phyloP scores from a whole-genome alignment of 2,329 filamentous ascomycete species.

The Alternaria incomplexa region DNA sequence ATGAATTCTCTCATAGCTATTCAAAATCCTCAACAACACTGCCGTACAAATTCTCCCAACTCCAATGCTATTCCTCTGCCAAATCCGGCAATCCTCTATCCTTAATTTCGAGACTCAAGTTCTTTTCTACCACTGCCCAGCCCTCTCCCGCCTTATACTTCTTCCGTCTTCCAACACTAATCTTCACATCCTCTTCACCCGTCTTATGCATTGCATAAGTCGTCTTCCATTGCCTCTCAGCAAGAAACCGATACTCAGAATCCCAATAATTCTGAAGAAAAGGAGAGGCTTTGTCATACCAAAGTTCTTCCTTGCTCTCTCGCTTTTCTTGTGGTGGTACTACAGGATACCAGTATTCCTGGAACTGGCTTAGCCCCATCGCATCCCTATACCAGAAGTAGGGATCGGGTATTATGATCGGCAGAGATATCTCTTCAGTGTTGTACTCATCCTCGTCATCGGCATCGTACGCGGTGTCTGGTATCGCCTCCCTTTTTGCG shows the following conservation, averaged over 20 bases:
- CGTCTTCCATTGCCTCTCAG: neutral
- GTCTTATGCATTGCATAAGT: neutral
- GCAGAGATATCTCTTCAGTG: neutral
- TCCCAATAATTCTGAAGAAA: neutral
- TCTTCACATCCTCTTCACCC: neutral
- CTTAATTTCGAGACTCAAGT: neutral
- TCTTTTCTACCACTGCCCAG: neutral
- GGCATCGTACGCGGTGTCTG: neutral
- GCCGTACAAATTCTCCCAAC: neutral
- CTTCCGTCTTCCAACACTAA: neutral
- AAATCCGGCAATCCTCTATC: neutral
- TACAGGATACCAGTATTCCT: neutral
- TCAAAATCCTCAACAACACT: neutral
- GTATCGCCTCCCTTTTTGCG: neutral
- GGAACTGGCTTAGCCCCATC: too few relatives aligned
- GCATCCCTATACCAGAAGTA: neutral
- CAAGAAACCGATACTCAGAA: fast-evolving
- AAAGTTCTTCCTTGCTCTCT: neutral
- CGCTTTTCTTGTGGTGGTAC: neutral
- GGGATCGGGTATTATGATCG: neutral
- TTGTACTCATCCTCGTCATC: neutral
- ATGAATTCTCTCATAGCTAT: neutral
- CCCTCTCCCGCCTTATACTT: neutral
- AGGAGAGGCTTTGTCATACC: neutral
- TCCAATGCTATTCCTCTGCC: neutral